These are phyloP conservation scores for Acanthamoeba triangularis DNA, from an alignment of 208 protist genomes.

Conservation along the genomic window DNA sequence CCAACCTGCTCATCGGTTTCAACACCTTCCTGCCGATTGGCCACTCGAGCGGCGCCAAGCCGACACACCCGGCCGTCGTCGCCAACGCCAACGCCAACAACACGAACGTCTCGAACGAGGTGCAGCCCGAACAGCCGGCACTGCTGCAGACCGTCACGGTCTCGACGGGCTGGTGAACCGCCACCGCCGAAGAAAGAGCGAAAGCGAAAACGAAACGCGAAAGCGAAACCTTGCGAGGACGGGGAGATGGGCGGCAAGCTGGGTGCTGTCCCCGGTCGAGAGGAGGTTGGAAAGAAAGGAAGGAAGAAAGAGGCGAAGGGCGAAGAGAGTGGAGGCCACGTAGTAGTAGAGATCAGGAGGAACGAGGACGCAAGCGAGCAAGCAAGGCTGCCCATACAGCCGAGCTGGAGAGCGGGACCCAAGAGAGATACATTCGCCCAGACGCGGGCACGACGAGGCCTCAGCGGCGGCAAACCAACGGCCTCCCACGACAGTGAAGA, in stretches of 20 bases:
- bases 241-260: neutral
- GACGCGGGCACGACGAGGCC: too few relatives aligned
- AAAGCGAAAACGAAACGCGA: neutral
- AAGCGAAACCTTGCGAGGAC: neutral
- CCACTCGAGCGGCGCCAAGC: neutral
- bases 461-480: too few relatives aligned
- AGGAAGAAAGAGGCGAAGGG: neutral
- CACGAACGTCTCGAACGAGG: neutral
- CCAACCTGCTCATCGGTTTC: conserved; percentile 65
- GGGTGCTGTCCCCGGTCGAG: neutral
- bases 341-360: too few relatives aligned
- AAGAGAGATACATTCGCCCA: too few relatives aligned
- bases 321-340: neutral
- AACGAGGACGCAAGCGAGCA: neutral
- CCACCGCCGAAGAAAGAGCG: neutral
- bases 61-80: neutral
- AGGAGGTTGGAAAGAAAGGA: neutral
- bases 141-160: neutral
- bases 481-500: too few relatives aligned
- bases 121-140: neutral
- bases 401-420: too few relatives aligned
- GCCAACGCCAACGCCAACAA: too few relatives aligned
- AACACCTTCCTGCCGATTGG: conserved; percentile 66
- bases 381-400: too few relatives aligned
- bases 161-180: neutral